These are phyloP conservation scores for Tilletia setariae DNA, from an alignment of 1,284 basidiomycete genomes.

Conservation along the genomic window DNA sequence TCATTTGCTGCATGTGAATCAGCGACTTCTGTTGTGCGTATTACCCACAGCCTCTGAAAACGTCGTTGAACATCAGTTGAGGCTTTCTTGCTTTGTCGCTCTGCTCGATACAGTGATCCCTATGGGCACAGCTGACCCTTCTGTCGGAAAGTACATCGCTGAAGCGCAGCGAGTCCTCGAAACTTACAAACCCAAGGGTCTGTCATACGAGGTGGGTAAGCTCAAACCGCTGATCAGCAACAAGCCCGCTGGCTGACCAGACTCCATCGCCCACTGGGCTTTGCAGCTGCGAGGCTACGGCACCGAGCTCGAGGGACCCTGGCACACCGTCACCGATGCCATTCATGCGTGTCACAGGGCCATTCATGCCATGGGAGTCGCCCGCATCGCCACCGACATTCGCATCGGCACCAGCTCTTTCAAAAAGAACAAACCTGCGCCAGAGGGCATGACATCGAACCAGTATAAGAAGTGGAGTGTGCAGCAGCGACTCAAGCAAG, in stretches of 20 bases:
- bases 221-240: too few relatives aligned
- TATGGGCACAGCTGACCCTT: conserved; percentile 48
- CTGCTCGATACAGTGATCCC: conserved; percentile 37
- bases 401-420: conserved; percentile 50
- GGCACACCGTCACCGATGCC: conserved; percentile 41
- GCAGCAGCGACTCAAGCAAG: conserved; percentile 26
- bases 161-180: conserved; percentile 51
- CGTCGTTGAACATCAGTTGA: too few relatives aligned
- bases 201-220: conserved; percentile 46
- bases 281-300: conserved; percentile 46
- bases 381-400: conserved; percentile 52
- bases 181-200: conserved; percentile 37
- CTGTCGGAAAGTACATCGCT: conserved; percentile 50
- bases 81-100: too few relatives aligned
- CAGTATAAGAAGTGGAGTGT: conserved; percentile 52
- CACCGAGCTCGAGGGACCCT: conserved; percentile 51
- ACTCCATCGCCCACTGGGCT: not conserved
- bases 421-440: conserved; percentile 29
- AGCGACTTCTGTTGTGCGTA: conserved; percentile 14
- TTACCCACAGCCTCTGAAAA: not conserved
- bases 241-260: not conserved
- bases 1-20: not conserved
- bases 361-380: conserved; percentile 48
- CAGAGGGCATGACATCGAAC: conserved; percentile 42
- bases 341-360: conserved; percentile 51